Evolutionary conservation across 441 rosid genomes (phyloP), one percentile per base, ranked within the genome.

Genomic region (Populus hybrid): DNA sequence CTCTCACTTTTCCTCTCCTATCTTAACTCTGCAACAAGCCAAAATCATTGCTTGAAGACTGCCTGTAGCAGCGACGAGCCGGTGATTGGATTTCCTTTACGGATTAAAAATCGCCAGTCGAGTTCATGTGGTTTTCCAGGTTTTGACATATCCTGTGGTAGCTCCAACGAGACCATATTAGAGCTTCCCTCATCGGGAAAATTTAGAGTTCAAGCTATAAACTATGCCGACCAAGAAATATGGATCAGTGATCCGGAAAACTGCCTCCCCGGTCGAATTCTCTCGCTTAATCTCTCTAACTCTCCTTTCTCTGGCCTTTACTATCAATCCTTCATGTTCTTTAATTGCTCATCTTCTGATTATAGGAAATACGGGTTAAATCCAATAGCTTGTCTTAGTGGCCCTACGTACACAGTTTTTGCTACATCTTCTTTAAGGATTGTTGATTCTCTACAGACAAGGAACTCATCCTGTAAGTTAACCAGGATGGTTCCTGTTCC

Each of bases 311-410:
- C 42, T 8, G 75, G 67, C 2, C 84, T 82, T 69, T 82, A 83
- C 76, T 38, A n/a, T 20, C 86, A 83, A 46, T 36, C 77, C 1
- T 94, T 88, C 80, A 81, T 88, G 1, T 88, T 93, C 82, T 91
- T 91, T 38, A 90, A 84, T 40, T 94, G 98, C 76, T 82, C 90
- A 46, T 46, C 57, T 0, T 78, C 73, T 0, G 74, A 78, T 40
- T 83, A 79, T 42, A 77, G 61, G 24, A 57, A 14, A 24, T 83
- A 71, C 57, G 46, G 54, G 50, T 78, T 89, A 34, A 79, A 86
- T 42, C 89, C 95, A 1, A 86, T 92, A 18, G 84, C 87, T 69
- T 94, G 98, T 81, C 83, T 89, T 35, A 89, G 92, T 75, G 76
- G 57, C 21, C 1, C 67, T 14, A 85, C 78, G 63, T 76, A 82